phyloP scores from a whole-genome alignment of 2,329 filamentous ascomycete species.

The Apiospora aurea region DNA sequence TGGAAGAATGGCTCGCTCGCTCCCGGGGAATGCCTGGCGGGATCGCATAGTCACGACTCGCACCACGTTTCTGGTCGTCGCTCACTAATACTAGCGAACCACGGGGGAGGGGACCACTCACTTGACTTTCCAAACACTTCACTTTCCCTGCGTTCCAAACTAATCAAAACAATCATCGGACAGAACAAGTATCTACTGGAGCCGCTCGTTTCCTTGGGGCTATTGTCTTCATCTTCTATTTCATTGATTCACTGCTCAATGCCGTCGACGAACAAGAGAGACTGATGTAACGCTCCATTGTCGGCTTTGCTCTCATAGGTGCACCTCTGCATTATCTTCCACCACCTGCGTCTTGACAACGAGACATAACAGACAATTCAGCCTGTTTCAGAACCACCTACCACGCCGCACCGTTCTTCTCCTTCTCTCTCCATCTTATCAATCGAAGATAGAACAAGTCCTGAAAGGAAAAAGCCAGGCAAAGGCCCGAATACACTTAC shows the following conservation, averaged over 20 bases:
- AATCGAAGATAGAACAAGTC: background rate
- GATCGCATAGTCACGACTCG: slow-evolving; percentile 16
- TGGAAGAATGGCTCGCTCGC: background rate
- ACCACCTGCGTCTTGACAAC: slow-evolving; percentile 6
- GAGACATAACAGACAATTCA: slow-evolving; percentile 3
- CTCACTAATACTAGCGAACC: no score
- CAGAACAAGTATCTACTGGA: background rate
- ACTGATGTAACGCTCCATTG: slow-evolving; percentile 8
- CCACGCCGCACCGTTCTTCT: background rate
- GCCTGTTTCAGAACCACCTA: slow-evolving; percentile 3
- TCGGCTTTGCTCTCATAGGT: slow-evolving; percentile 12
- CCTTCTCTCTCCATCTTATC: background rate
- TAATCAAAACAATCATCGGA: background rate
- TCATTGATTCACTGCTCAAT: background rate
- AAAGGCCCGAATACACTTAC: background rate
- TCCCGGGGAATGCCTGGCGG: background rate
- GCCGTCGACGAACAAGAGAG: background rate
- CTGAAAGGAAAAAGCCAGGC: background rate
- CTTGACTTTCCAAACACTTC: no score
- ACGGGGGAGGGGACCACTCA: no score
- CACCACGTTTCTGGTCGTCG: background rate
- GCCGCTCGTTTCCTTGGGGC: background rate
- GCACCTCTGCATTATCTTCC: background rate
- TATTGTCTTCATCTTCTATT: background rate
- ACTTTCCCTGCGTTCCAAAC: background rate